Percentiles rank a stretch among this genome's conserved stretches.
phyloP scores from a whole-genome alignment of 2,329 filamentous ascomycete genomes.

The Fusarium torulosum region DNA sequence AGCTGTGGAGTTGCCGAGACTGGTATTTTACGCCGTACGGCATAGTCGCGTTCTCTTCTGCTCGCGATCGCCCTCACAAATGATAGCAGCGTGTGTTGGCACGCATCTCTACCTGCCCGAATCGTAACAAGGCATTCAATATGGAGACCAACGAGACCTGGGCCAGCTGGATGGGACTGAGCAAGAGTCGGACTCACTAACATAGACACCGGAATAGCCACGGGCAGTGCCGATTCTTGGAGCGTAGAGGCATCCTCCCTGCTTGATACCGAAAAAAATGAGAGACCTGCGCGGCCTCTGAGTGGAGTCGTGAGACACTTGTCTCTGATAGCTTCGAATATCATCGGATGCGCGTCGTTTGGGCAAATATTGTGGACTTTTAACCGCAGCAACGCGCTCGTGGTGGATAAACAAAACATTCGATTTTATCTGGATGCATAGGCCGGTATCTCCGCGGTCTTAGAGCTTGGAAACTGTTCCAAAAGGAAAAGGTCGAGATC shows the following conservation, averaged over 20 bases:
- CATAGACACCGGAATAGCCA: slow-evolving; percentile 22
- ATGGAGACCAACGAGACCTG: slow-evolving; percentile 13
- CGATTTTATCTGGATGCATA: slow-evolving; percentile 16
- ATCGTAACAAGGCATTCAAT: slow-evolving; percentile 25
- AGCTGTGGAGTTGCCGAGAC: slow-evolving; percentile 33
- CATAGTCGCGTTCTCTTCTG: slow-evolving; percentile 1
- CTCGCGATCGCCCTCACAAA: slow-evolving; percentile 6
- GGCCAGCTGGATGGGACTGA: slow-evolving; percentile 21
- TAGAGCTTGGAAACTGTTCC: background rate
- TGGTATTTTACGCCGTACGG: slow-evolving; percentile 17
- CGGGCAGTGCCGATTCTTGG: slow-evolving; percentile 17
- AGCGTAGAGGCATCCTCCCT: slow-evolving; percentile 39
- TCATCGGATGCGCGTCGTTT: slow-evolving; percentile 21
- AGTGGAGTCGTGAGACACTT: slow-evolving; percentile 47
- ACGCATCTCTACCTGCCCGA: slow-evolving; percentile 18
- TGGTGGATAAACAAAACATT: slow-evolving; percentile 15
- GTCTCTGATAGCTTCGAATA: slow-evolving; percentile 41
- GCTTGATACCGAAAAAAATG: slow-evolving; percentile 28
- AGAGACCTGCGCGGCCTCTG: slow-evolving; percentile 28
- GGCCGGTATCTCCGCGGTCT: slow-evolving; percentile 22
- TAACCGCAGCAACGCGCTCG: slow-evolving; percentile 37
- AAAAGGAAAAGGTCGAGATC: background rate
- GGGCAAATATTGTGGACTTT: slow-evolving; percentile 29
- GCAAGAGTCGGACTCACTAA: slow-evolving; percentile 20
- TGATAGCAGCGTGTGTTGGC: slow-evolving; percentile 2